Conservation (phyloP, 179 eudicot species). For the Gypsophila paniculata region DNA sequence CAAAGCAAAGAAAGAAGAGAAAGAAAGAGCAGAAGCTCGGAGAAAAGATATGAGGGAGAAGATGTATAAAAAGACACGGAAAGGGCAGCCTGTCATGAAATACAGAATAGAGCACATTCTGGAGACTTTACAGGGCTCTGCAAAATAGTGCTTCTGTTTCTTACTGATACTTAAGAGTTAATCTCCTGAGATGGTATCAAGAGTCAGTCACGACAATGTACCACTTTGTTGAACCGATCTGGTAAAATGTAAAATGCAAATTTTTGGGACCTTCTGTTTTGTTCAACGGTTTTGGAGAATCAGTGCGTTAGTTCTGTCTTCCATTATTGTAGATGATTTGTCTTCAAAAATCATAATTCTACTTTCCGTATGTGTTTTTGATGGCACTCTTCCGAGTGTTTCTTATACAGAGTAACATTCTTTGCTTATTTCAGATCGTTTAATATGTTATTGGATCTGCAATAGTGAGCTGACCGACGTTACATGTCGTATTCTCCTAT, state of each 20-base stretch:
- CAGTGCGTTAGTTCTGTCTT: too few relatives aligned
- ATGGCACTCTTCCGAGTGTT: too few relatives aligned
- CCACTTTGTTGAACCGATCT: neutral
- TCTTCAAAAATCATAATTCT: too few relatives aligned
- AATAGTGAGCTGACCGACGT: too few relatives aligned
- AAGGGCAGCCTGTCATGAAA: constrained; percentile 93
- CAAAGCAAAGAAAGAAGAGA: constrained; percentile 58
- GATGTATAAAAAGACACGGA: constrained; percentile 82
- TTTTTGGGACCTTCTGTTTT: neutral
- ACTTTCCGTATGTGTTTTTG: too few relatives aligned
- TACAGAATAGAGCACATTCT: constrained; percentile 80
- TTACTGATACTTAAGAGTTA: neutral
- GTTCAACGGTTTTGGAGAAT: too few relatives aligned
- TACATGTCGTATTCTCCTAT: too few relatives aligned
- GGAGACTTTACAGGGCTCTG: constrained; percentile 60
- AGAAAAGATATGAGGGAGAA: constrained; percentile 62
- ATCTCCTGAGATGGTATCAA: neutral
- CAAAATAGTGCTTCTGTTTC: constrained; percentile 24
- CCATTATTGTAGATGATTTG: too few relatives aligned
- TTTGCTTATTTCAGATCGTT: too few relatives aligned
- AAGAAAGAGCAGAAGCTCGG: constrained; percentile 53
- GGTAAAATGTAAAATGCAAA: neutral
- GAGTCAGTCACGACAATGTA: constrained; percentile 1
- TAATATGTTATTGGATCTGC: too few relatives aligned
- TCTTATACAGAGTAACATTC: too few relatives aligned